A percentile compares a stretch with the other conserved stretches of the same genome.
phyloP scores from a whole-genome alignment of 2,329 filamentous ascomycete genomes.

The Ramularia collo-cygni region DNA sequence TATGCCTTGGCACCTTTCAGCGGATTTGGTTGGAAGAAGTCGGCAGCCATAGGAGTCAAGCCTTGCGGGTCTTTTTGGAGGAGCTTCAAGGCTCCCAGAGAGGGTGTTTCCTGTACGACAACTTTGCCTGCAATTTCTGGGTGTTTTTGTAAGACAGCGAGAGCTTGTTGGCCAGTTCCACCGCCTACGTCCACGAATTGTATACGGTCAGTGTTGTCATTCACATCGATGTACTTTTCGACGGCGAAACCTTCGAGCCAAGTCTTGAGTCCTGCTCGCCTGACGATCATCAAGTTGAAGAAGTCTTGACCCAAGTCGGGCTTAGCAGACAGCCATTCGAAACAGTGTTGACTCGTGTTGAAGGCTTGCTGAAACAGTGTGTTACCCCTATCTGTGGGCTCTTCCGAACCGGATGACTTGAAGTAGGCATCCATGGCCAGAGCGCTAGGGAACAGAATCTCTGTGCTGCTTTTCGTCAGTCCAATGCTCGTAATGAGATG shows the following conservation, averaged over 20 bases:
- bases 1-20: constrained; percentile 25
- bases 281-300: not conserved
- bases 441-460: not conserved
- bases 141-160: constrained; percentile 7
- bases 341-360: constrained; percentile 3
- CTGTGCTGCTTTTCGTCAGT: not conserved
- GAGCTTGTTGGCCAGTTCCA: constrained; percentile 7
- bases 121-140: constrained; percentile 10
- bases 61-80: constrained; percentile 1
- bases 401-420: not conserved
- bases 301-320: not conserved
- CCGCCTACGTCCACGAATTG: constrained; percentile 16
- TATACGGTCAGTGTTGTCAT: not conserved
- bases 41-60: constrained; percentile 9
- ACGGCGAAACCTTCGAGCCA: not conserved
- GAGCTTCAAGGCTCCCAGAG: constrained; percentile 3
- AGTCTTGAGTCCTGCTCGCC: not conserved
- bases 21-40: constrained; percentile 17
- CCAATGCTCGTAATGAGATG: not conserved
- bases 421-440: not conserved
- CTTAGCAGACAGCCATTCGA: constrained; percentile 3
- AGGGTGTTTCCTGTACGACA: constrained; percentile 12
- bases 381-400: not conserved
- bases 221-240: not conserved
- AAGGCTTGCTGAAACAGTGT: not conserved